A percentile compares a stretch with the other conserved stretches of the same genome.
Evolutionary conservation across 2,329 filamentous ascomycete species (phyloP).

Genomic region (Fusarium decemcellulare): DNA sequence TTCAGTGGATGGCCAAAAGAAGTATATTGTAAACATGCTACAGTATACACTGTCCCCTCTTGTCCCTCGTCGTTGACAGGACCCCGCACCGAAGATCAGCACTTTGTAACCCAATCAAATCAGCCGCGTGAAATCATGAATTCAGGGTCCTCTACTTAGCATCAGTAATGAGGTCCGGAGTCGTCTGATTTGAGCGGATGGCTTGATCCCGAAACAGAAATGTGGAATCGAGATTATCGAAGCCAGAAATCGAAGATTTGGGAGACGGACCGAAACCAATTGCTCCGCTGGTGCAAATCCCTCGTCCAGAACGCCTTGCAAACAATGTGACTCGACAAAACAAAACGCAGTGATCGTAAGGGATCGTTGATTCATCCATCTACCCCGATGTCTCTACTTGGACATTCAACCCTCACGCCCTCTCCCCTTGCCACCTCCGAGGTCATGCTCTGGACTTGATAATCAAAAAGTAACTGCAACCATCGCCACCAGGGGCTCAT

Average conservation of each 20-base stretch:
- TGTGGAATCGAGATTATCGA: conserved; percentile 5
- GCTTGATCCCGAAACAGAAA: conserved; percentile 10
- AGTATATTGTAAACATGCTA: background rate
- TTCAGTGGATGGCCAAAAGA: background rate
- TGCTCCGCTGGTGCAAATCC: background rate
- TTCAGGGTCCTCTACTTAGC: conserved; percentile 13
- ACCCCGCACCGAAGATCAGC: conserved; percentile 9
- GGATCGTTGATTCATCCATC: background rate
- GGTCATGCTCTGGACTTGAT: conserved; percentile 15
- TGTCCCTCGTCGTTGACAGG: conserved; percentile 1
- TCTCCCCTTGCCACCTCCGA: conserved; percentile 19
- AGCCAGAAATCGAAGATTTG: conserved; percentile 2
- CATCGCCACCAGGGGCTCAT: conserved; percentile 19
- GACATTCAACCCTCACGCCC: background rate
- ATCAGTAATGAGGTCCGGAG: conserved; percentile 8
- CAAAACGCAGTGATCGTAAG: too few relatives aligned
- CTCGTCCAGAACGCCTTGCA: too few relatives aligned
- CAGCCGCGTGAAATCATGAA: background rate
- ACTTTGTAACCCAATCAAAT: conserved; percentile 13
- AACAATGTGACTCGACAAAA: too few relatives aligned
- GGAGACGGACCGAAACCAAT: too few relatives aligned
- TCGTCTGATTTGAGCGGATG: background rate
- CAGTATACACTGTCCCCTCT: background rate
- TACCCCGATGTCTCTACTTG: background rate
- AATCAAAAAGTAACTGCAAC: conserved; percentile 14